Percentiles rank a stretch among this genome's conserved stretches.
These are phyloP conservation scores for Exophiala oligosperma DNA, from an alignment of 2,329 filamentous ascomycete genomes.

Conservation along the genomic window DNA sequence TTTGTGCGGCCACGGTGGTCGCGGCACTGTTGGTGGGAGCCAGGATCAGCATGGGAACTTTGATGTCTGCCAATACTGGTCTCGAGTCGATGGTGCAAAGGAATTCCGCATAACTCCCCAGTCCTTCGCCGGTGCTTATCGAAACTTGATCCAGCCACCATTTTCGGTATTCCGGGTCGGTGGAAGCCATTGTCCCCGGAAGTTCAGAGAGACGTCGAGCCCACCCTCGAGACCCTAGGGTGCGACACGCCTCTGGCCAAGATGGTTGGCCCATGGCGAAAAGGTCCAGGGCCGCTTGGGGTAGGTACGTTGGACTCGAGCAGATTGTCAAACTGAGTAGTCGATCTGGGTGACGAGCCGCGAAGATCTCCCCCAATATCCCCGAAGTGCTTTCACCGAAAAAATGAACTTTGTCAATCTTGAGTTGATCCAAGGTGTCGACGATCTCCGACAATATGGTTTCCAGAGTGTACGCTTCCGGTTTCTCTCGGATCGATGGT, in stretches of 20 bases:
- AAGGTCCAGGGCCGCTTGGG: constrained; percentile 1
- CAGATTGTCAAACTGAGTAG: constrained; percentile 12
- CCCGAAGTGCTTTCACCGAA: constrained; percentile 17
- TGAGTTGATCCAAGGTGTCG: constrained; percentile 16
- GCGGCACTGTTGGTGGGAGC: constrained; percentile 18
- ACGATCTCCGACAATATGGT: constrained; percentile 15
- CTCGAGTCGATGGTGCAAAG: constrained; percentile 12
- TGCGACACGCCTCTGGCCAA: constrained; percentile 10
- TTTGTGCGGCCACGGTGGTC: constrained; percentile 13
- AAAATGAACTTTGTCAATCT: constrained; percentile 15
- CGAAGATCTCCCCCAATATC: constrained; percentile 17
- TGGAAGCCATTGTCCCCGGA: constrained; percentile 14
- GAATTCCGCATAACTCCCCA: constrained; percentile 17
- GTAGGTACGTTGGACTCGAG: constrained; percentile 13
- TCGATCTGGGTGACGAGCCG: constrained; percentile 9
- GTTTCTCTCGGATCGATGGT: constrained; percentile 5
- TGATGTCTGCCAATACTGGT: constrained; percentile 9
- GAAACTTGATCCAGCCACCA: constrained; percentile 20
- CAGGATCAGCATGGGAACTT: constrained; percentile 11
- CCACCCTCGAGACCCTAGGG: constrained; percentile 9
- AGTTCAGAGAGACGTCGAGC: constrained; percentile 1
- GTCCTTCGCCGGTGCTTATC: constrained; percentile 9
- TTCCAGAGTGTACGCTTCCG: constrained; percentile 7
- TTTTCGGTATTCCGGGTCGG: constrained; percentile 6
- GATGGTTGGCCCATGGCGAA: constrained; percentile 11